A percentile compares a stretch with the other conserved stretches of the same genome.
Conservation (phyloP, 768 basidiomycete genomes). For the Kwoniella heveanensis region DNA sequence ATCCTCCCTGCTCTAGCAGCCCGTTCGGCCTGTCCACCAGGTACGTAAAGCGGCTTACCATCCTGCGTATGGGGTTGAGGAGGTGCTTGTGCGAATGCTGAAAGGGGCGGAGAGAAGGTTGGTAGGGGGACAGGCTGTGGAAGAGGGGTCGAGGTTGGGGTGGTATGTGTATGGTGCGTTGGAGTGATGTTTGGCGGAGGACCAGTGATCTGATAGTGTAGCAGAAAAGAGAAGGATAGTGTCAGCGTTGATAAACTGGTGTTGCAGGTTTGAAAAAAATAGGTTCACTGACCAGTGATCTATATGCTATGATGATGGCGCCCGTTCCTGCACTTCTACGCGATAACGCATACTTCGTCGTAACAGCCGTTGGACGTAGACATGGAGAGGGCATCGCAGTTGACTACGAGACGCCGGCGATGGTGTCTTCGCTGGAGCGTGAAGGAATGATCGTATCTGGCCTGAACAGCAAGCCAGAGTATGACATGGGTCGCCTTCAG, state of each 20-base stretch:
- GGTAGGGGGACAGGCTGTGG: slow-evolving; percentile 30
- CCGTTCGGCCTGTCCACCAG: slow-evolving; percentile 43
- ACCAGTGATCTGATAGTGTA: slow-evolving; percentile 54
- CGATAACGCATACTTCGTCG: neutral
- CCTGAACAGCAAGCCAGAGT: no score
- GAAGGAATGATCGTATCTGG: no score
- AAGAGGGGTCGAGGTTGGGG: slow-evolving; percentile 31
- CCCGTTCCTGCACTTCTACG: neutral
- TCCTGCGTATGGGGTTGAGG: slow-evolving; percentile 11
- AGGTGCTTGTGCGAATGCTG: neutral
- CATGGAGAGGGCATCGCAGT: neutral
- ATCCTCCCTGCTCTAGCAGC: slow-evolving; percentile 36
- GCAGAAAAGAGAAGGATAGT: no score
- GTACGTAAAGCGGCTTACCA: slow-evolving; percentile 44
- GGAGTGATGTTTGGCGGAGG: slow-evolving; percentile 37
- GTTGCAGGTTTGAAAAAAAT: no score
- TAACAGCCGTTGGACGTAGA: neutral
- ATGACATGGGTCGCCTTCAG: no score
- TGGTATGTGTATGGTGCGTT: slow-evolving; percentile 25
- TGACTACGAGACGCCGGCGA: no score
- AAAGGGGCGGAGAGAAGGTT: slow-evolving; percentile 16
- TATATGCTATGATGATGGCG: neutral
- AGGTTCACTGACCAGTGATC: slow-evolving; percentile 1
- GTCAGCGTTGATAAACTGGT: no score
- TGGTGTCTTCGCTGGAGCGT: no score